Percentiles rank a stretch among this genome's conserved stretches.
Evolutionary conservation across 352 stramenopile species (phyloP).

Genomic region (Phytophthora foliorum): DNA sequence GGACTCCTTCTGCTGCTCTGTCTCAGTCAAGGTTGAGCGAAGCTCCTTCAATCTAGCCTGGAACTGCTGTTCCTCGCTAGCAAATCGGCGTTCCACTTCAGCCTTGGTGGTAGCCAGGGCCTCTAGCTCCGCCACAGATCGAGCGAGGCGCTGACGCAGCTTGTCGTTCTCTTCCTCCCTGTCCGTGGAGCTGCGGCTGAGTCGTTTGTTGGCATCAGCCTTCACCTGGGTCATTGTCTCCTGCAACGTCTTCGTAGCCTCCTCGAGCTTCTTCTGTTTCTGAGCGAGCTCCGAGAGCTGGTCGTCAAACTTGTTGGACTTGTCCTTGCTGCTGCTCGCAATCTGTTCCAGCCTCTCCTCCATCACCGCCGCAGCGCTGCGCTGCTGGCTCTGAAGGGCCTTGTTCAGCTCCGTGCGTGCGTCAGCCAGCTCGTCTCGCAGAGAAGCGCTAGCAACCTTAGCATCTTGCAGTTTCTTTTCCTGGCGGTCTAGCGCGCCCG

Average conservation of each 20-base stretch:
- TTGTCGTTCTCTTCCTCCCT: slow-evolving; percentile 47
- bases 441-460: slow-evolving; percentile 49
- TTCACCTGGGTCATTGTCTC: slow-evolving; percentile 55
- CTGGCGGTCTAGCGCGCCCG: slow-evolving; percentile 63
- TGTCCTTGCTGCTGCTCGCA: slow-evolving; percentile 50
- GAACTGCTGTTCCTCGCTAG: slow-evolving; percentile 61
- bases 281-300: slow-evolving; percentile 59
- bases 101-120: slow-evolving; percentile 46
- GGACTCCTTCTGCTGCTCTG: slow-evolving; percentile 59
- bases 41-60: slow-evolving; percentile 61
- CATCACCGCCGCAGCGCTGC: slow-evolving; percentile 47
- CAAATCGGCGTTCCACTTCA: slow-evolving; percentile 59
- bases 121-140: slow-evolving; percentile 60
- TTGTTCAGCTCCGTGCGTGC: slow-evolving; percentile 68
- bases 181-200: slow-evolving; percentile 33
- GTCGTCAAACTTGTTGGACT: slow-evolving; percentile 60
- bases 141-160: slow-evolving; percentile 62
- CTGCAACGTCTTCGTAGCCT: slow-evolving; percentile 51
- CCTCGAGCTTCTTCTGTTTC: slow-evolving; percentile 71
- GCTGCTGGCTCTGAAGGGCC: slow-evolving; percentile 61
- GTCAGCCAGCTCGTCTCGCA: slow-evolving; percentile 67
- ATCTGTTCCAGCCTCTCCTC: slow-evolving; percentile 71
- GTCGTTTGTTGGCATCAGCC: slow-evolving; percentile 41
- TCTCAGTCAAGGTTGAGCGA: slow-evolving; percentile 47
- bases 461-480: slow-evolving; percentile 71